Evolutionary conservation across 2,329 filamentous ascomycete species (phyloP), one percentile per base, ranked within the genome.

Genomic region (Sporothrix mexicana): DNA sequence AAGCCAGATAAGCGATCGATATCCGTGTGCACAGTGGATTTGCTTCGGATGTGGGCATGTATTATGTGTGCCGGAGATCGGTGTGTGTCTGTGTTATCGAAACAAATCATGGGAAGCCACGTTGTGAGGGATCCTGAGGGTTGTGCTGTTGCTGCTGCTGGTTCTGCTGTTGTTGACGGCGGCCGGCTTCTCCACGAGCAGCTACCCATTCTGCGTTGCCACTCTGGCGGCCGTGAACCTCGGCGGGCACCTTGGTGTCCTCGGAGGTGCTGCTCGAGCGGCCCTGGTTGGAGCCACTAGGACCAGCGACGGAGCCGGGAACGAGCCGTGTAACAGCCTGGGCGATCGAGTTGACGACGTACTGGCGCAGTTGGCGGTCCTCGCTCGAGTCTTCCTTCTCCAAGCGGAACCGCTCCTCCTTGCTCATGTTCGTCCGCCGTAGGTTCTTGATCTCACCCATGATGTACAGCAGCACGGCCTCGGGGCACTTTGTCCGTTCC

Each of bases 381-480:
- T 96, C 93, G 66, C 86, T 86, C 77, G 89, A 87, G 80, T 96
- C 93, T 80, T 96, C 93, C 80, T 93, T 93, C 80, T 95, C 91
- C 23, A 96, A 85, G 57, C 89, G 87, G 82, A 94, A 95, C 73
- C 93, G 91, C 78, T 97, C 91, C 20, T 95, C 91, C 84, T 98
- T 97, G 80, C 88, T 86, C 86, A 97, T 89, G 82, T 97, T 95
- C 78, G 90, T 88, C 69, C 96, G 91, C 78, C 95, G 92, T 78
- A 95, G 88, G 75, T 90, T 89, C 78, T 93, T 93, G 79, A 99
- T 96, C 84, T 98, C 96, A 77, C 95, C 91, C 83, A 96, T 92
- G 75, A 98, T 94, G 85, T 95, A 95, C 17, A 97, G 87, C 74
- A 98, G 87, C 6, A 97, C 95, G 75, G 96, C 93, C 81, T 99